Conservation (phyloP, 208 protist species). For the Acanthamoeba royreba region DNA sequence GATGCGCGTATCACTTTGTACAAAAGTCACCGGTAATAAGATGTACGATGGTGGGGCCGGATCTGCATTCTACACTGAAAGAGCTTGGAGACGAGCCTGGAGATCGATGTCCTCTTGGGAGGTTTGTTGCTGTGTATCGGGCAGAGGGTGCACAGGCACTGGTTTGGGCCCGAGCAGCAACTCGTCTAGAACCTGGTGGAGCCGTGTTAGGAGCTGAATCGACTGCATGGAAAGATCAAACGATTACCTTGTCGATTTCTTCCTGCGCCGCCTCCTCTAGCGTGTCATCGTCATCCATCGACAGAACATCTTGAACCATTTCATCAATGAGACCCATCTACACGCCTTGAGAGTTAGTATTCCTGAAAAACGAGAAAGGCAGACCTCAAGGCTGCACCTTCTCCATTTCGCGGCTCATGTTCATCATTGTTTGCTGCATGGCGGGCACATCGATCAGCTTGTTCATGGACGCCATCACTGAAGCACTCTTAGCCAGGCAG, state of each 20-base stretch:
- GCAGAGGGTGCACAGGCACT: background rate
- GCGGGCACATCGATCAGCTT: background rate
- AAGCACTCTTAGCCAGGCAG: background rate
- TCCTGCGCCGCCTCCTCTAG: background rate
- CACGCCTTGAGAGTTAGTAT: background rate
- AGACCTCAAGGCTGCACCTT: background rate
- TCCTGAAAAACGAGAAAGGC: background rate
- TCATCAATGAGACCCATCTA: constrained; percentile 22
- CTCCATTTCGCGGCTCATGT: constrained; percentile 22
- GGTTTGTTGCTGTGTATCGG: background rate
- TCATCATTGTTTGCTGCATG: constrained; percentile 11
- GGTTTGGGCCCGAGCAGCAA: background rate
- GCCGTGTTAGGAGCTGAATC: background rate
- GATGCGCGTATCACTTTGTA: too few species aligned
- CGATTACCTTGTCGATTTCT: background rate
- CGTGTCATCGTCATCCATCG: background rate
- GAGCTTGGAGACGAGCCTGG: background rate
- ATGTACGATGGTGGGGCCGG: too few species aligned
- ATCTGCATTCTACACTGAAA: too few species aligned
- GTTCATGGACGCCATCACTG: constrained; percentile 29
- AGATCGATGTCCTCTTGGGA: background rate
- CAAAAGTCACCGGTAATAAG: too few species aligned
- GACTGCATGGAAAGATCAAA: background rate
- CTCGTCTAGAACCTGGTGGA: background rate
- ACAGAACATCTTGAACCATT: background rate